Percentiles rank a stretch among this genome's conserved stretches.
phyloP scores from a whole-genome alignment of 257 asterid species.

The Solanum sitiens region DNA sequence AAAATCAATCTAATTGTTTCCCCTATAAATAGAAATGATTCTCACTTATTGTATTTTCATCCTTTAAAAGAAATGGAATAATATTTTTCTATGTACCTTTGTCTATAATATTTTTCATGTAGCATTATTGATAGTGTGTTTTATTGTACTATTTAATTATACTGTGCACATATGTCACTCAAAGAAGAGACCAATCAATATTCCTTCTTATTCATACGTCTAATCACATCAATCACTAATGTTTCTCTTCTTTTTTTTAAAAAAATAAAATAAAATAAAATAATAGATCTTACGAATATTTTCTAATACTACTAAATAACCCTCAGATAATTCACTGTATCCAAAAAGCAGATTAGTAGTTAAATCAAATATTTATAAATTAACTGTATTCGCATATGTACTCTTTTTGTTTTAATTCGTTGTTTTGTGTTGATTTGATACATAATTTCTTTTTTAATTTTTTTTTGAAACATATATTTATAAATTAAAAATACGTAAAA shows the following conservation, averaged over 20 bases:
- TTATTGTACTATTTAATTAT: not conserved
- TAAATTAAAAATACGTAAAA: too few species aligned
- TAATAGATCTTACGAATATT: not conserved
- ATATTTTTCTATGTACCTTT: not conserved
- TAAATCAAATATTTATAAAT: not conserved
- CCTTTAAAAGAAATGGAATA: not conserved
- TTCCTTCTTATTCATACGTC: not conserved
- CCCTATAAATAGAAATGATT: not conserved
- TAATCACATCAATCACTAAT: not conserved
- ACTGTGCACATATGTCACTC: not conserved
- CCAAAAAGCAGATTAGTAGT: not conserved
- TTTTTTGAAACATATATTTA: not conserved
- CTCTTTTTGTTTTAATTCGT: not conserved
- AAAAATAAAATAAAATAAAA: too few species aligned
- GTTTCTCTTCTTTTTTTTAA: not conserved
- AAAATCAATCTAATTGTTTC: not conserved
- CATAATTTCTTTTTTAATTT: not conserved
- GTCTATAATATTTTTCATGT: not conserved
- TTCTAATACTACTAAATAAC: not conserved
- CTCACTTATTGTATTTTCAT: not conserved
- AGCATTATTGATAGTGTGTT: not conserved
- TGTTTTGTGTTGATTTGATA: not conserved
- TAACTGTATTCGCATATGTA: not conserved
- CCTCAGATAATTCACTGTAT: not conserved
- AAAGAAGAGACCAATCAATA: not conserved